Conservation (phyloP, 805 yeast species). For the Saccharomycopsis sp. region DNA sequence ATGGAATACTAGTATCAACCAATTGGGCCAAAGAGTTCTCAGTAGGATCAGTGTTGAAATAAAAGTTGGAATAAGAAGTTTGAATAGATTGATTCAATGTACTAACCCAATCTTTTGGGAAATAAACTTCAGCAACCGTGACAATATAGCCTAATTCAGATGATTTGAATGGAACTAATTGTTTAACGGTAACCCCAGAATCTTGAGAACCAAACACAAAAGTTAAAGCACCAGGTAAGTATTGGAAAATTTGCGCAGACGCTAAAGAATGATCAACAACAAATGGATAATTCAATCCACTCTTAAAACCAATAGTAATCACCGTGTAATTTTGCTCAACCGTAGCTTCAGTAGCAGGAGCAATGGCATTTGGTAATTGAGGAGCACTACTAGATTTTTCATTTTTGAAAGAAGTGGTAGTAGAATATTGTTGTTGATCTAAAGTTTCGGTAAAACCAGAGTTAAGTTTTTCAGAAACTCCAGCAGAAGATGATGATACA, state of each 20-base stretch:
- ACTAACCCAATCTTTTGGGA: slow-evolving; percentile 46
- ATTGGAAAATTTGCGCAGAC: slow-evolving; percentile 78
- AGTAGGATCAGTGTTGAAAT: slow-evolving; percentile 45
- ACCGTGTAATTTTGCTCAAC: slow-evolving; percentile 41
- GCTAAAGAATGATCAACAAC: slow-evolving; percentile 63
- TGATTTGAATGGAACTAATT: slow-evolving; percentile 68
- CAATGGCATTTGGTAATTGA: slow-evolving; percentile 65
- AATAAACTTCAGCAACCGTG: slow-evolving; percentile 81
- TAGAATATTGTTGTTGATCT: neutral
- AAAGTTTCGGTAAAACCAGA: neutral
- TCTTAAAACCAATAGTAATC: slow-evolving; percentile 69
- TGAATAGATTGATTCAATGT: slow-evolving; percentile 19
- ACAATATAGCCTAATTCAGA: slow-evolving; percentile 50
- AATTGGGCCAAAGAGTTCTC: slow-evolving; percentile 48
- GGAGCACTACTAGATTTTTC: slow-evolving; percentile 23
- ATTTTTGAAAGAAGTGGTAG: neutral
- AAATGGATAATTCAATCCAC: slow-evolving; percentile 73
- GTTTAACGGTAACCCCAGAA: slow-evolving; percentile 45
- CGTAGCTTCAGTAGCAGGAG: slow-evolving; percentile 39
- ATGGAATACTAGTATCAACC: slow-evolving; percentile 63
- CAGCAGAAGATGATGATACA: neutral
- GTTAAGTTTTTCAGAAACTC: neutral
- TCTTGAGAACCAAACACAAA: slow-evolving; percentile 42
- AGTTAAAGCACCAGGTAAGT: slow-evolving; percentile 63
- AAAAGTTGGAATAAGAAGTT: slow-evolving; percentile 42